Evolutionary conservation across 148 eudicot species (phyloP).

Genomic region (Dianthus caryophyllus): DNA sequence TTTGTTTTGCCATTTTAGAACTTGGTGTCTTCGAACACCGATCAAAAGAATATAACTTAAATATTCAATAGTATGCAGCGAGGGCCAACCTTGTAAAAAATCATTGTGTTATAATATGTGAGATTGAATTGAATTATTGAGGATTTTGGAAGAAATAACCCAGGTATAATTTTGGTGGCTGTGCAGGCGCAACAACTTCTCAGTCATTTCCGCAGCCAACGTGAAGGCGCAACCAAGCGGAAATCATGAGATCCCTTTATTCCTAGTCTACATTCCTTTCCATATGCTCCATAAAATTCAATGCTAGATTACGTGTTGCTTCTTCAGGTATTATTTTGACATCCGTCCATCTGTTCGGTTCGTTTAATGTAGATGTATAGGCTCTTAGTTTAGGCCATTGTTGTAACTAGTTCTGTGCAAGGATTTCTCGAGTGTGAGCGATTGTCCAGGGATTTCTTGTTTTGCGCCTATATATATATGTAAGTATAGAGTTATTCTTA

Average conservation of each 20-base stretch:
- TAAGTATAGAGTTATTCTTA: background rate
- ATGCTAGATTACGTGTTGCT: constrained; percentile 6
- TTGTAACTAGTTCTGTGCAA: background rate
- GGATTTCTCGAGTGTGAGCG: background rate
- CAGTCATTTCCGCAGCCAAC: constrained; percentile 80
- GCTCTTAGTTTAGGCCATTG: background rate
- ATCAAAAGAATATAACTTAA: too few species aligned
- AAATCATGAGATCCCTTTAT: constrained; percentile 13
- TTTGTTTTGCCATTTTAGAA: background rate
- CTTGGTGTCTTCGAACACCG: too few species aligned
- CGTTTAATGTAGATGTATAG: background rate
- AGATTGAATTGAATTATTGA: background rate
- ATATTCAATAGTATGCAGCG: too few species aligned
- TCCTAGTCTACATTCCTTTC: background rate
- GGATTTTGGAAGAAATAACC: background rate
- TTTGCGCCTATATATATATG: constrained; percentile 8
- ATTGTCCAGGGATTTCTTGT: background rate
- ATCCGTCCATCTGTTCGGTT: background rate
- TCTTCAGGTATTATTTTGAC: constrained; percentile 22
- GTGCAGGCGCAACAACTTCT: constrained; percentile 92
- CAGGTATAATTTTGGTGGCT: background rate
- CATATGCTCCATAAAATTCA: background rate
- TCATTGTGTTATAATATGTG: too few species aligned
- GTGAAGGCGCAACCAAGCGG: constrained; percentile 67
- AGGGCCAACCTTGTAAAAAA: background rate